Evolutionary conservation across 768 basidiomycete genomes (phyloP), one percentile per base, ranked within the genome.

Genomic region (Inosperma sp.): DNA sequence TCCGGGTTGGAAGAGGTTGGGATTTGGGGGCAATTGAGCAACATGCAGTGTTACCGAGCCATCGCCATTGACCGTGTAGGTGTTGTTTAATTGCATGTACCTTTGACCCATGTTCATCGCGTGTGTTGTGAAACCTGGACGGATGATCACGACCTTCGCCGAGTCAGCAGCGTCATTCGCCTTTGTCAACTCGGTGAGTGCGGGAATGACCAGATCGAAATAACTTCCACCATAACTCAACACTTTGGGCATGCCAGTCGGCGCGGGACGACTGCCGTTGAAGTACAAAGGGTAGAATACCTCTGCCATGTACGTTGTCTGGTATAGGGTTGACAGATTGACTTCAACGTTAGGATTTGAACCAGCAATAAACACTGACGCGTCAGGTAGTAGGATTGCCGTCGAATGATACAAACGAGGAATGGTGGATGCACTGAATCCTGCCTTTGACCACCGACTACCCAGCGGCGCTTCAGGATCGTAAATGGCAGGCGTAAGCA

Each of bases 211-310:
- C 55, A 97, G 70, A 66, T 94, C 80, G 65, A 96, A 96, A 14
- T 76, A 71, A 22, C 71, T 53, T 2, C 95, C 95, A 31, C 95
- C 95, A 60, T 99, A 99, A 0, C 79, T 68, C 44, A 99, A 72
- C 1, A 71, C 86, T n/a, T 66, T 68, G 0, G 94, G 94, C 0
- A 91, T 65, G 5, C 86, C 85, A 12, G 72, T 64, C 12, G 86
- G 87, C 1, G 68, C 68, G 2, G 95, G 95, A 9, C 93, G 85
- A 0, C 73, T 72, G 9, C 85, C 77, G 33, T 78, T 73, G 72
- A 86, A 97, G 72, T 95, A 99, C 9, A 82, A 76, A 0, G 95
- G 95, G 72, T 93, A 97, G 75, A 93, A 99, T 33, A 84, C 77
- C 65, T 95, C 93, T 1, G 86, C 84, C 26, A 80, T 72, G 61